These are phyloP conservation scores for Amphibolis antarctica DNA, from an alignment of 106 monocot genomes.

Conservation along the genomic window DNA sequence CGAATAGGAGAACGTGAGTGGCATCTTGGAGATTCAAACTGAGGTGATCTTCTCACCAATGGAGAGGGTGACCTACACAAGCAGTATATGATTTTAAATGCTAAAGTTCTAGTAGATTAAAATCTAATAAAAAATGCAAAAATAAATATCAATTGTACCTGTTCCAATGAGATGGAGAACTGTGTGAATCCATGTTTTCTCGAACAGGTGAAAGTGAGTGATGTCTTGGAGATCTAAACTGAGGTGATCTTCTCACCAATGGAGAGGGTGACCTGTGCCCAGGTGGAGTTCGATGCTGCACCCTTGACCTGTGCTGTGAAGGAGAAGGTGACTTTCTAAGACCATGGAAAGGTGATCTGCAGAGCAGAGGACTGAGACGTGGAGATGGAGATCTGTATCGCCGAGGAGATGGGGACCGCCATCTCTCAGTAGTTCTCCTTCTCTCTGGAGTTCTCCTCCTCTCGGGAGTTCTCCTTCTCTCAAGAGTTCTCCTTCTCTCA, in stretches of 20 bases:
- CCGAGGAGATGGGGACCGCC: slow-evolving; percentile 24
- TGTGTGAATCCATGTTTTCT: slow-evolving; percentile 3
- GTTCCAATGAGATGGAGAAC: slow-evolving; percentile 25
- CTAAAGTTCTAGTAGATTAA: neutral
- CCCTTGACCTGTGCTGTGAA: slow-evolving; percentile 27
- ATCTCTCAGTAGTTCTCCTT: neutral
- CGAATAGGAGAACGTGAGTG: slow-evolving; percentile 1
- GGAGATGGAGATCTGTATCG: slow-evolving; percentile 10
- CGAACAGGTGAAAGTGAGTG: neutral
- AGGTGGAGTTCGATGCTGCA: slow-evolving; percentile 15
- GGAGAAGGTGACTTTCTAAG: slow-evolving; percentile 13
- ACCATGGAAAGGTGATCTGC: neutral
- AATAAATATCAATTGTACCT: slow-evolving; percentile 16
- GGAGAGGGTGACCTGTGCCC: slow-evolving; percentile 26
- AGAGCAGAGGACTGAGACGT: slow-evolving; percentile 2
- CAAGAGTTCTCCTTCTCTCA: no score
- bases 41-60: slow-evolving; percentile 31
- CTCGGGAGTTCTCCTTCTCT: no score
- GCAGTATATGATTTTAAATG: slow-evolving; percentile 3
- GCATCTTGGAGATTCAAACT: slow-evolving; percentile 17
- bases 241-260: slow-evolving; percentile 18
- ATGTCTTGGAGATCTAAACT: slow-evolving; percentile 6
- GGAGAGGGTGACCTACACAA: slow-evolving; percentile 42
- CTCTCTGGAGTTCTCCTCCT: no score
- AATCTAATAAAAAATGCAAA: neutral